Evolutionary conservation across 768 basidiomycete genomes (phyloP), one percentile per base, ranked within the genome.

Genomic region (Suillus decipiens): DNA sequence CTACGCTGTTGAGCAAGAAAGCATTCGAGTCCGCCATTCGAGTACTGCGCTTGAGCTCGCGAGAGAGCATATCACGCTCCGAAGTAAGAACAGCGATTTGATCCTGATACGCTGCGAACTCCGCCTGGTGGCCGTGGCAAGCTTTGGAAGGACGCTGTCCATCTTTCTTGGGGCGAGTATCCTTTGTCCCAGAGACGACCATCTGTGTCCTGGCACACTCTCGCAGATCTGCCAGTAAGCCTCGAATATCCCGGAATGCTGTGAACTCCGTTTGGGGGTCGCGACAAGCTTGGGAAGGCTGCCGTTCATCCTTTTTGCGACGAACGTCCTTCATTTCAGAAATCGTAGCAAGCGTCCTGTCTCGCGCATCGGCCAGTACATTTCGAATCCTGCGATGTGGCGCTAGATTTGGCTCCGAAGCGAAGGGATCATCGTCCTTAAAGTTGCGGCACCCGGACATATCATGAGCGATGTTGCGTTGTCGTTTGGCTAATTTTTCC

Each of bases 11-110:
- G 31, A 53, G 51, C 19, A 53, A 19, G 51, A 19, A 19, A 19
- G 51, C 51, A 53, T 53, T 53, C 17, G 51, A 53, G 51, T 33
- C 11, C 11, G 31, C 51, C 51, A 33, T 53, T n/a, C 51, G 51
- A 33, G 51, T 53, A 12, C 51, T 53, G 5, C 51, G 51, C 31
- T 33, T 33, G 31, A 53, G 51, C 51, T 53, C 17, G 19, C 51
- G 51, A 53, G 51, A 33, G 10, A 53, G 51, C 5, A 19, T 53
- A 53, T 53, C 51, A 19, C 51, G 31, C 33, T 53, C 51, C 31
- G 51, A 53, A 33, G 51, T 53, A 28, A 53, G 51, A 19, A 19
- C 31, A n/a, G 51, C 51, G 5, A 53, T 53, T 33, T 33, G 51
- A 33, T 53, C 51, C 31, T 53, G 31, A 53, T 53, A 53, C 17